Base-by-base conservation (phyloP, 139 green algal species). In the Deuterostichococcus epilithicus region DNA sequence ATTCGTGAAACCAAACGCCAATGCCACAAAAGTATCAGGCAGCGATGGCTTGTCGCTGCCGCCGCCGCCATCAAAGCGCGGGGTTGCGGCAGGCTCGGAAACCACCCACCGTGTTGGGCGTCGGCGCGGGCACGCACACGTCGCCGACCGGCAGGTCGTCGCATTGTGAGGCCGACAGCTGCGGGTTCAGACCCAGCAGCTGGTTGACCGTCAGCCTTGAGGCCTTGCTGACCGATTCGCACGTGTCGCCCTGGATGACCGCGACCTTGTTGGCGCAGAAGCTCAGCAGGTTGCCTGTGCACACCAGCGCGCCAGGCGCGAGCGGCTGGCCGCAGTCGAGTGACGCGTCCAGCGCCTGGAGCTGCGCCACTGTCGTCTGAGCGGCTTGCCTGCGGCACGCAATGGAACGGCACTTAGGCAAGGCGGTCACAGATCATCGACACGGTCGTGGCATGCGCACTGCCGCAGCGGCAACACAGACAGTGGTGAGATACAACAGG, bases 181-280 rank as follows among this genome's bases (percentile, higher is more conserved):
- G 90, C 47, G 94, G 73, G 79, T 95, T 95, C 30, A 95, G 67
- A 74, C 94, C 91, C 10, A 95, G 81, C n/a, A 88, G 81, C 82
- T 95, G 91, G 44, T 84, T 91, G 28, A 89, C 80, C 58, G 75
- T 91, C 1, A 95, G 82, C 18, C 52, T 20, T 30, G 10, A n/a
- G 52, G 13, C 52, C 10, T 13, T 20, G 13, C 18, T 20, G 52
- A 63, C 52, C 18, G 52, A 5, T 13, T 13, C 18, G 52, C 52
- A 63, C 18, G 52, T 63, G 10, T 63, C 10, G 52, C 52, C 52
- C 3, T 13, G 10, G 52, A 13, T 63, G 8, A 28, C 18, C 20
- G 10, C 20, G 10, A 28, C 52, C 18, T 28, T 63, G 52, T 28
- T 63, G 10, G 10, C 52, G 52, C 52, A 63, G 18, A n/a, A 63